Evolutionary conservation across 768 basidiomycete species (phyloP).

Genomic region (Rhodosporidiobolus odoratus): DNA sequence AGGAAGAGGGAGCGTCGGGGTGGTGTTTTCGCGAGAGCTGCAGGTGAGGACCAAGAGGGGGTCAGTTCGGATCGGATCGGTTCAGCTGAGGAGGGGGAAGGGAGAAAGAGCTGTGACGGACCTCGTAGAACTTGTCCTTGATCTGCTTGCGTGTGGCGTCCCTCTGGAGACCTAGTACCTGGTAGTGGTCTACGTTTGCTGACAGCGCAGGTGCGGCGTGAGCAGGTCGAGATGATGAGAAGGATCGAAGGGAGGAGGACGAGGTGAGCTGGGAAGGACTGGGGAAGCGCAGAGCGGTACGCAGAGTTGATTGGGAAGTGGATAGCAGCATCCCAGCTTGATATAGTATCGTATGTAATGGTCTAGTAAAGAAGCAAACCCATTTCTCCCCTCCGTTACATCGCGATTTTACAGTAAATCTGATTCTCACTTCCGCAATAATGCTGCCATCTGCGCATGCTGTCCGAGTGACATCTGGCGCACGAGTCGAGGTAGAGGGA

Average conservation of each 20-base stretch:
- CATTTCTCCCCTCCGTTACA: too few relatives aligned
- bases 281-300: too few relatives aligned
- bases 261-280: background rate
- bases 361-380: too few relatives aligned
- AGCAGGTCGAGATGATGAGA: background rate
- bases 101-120: background rate
- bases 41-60: background rate
- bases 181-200: constrained; percentile 33
- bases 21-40: constrained; percentile 37
- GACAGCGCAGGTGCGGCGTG: constrained; percentile 6
- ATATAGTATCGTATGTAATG: too few relatives aligned
- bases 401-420: too few relatives aligned
- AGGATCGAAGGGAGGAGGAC: background rate
- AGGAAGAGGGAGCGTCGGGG: constrained; percentile 35
- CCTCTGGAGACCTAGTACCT: constrained; percentile 2
- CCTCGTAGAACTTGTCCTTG: constrained; percentile 37
- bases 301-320: too few relatives aligned
- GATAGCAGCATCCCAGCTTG: too few relatives aligned
- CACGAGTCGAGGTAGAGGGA: too few relatives aligned
- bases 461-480: too few relatives aligned
- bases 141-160: constrained; percentile 25
- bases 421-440: too few relatives aligned
- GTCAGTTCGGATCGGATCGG: background rate
- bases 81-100: background rate
- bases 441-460: too few relatives aligned